Percentiles rank a stretch among this genome's conserved stretches.
phyloP scores from a whole-genome alignment of 163 green algal species.

The Prototheca stagnorum region DNA sequence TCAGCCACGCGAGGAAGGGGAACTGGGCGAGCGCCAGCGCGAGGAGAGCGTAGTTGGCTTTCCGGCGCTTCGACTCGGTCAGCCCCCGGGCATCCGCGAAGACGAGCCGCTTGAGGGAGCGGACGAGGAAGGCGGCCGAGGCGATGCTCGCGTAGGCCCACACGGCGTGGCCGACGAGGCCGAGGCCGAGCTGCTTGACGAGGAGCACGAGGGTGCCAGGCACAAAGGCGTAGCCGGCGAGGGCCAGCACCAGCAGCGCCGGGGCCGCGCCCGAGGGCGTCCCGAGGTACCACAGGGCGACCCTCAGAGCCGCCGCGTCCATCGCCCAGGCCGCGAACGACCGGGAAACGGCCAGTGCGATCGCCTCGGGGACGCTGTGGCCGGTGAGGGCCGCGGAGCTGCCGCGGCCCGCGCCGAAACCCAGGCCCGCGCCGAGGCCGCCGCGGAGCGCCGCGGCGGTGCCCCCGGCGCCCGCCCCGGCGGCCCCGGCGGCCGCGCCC shows the following conservation, averaged over 20 bases:
- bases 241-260: conserved; percentile 66
- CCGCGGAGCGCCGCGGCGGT: background rate
- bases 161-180: conserved; percentile 38
- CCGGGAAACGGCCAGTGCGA: conserved; percentile 44
- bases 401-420: too few species aligned
- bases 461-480: conserved; percentile 5
- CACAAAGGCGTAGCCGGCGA: conserved; percentile 72
- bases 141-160: conserved; percentile 59
- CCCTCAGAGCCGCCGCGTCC: conserved; percentile 54
- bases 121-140: conserved; percentile 78
- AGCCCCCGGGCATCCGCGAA: conserved; percentile 44
- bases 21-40: conserved; percentile 72
- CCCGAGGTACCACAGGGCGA: conserved; percentile 48
- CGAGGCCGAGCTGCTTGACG: conserved; percentile 5
- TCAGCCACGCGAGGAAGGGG: conserved; percentile 58
- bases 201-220: conserved; percentile 34
- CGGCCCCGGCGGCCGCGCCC: too few species aligned
- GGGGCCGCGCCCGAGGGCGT: conserved; percentile 39
- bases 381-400: background rate
- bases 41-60: conserved; percentile 83
- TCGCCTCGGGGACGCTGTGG: conserved; percentile 43
- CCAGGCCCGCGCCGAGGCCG: background rate
- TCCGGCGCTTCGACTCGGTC: conserved; percentile 6
- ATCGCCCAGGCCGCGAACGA: conserved; percentile 38
- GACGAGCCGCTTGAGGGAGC: conserved; percentile 85